These are phyloP conservation scores for Baeospora myosura DNA, from an alignment of 1,284 basidiomycete genomes.

Conservation along the genomic window DNA sequence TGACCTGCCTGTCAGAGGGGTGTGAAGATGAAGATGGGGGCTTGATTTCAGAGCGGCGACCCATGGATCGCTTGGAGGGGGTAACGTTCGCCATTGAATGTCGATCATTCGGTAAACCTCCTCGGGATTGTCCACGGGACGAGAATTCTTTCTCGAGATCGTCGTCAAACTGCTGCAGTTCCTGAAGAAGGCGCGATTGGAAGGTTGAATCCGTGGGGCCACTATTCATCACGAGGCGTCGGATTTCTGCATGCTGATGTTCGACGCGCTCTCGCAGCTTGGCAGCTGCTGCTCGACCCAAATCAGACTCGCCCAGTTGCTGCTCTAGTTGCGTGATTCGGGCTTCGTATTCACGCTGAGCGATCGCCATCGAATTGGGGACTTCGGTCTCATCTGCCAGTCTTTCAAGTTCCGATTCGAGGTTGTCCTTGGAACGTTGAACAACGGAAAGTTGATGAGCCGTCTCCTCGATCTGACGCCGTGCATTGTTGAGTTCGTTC, in stretches of 20 bases:
- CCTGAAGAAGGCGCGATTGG: slow-evolving; percentile 58
- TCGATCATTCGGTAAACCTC: slow-evolving; percentile 21
- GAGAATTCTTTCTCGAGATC: slow-evolving; percentile 54
- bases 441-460: slow-evolving; percentile 43
- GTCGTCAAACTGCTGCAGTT: slow-evolving; percentile 61
- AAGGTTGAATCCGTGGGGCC: slow-evolving; percentile 56
- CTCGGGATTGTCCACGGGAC: slow-evolving; percentile 21
- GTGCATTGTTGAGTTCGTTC: slow-evolving; percentile 47
- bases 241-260: slow-evolving; percentile 64
- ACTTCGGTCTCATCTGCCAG: slow-evolving; percentile 55
- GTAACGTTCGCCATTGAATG: slow-evolving; percentile 34
- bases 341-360: slow-evolving; percentile 60
- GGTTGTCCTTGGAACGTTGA: slow-evolving; percentile 57
- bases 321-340: slow-evolving; percentile 61
- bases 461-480: slow-evolving; percentile 47
- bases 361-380: slow-evolving; percentile 49
- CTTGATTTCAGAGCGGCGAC: slow-evolving; percentile 14
- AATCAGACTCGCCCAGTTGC: slow-evolving; percentile 52
- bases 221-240: slow-evolving; percentile 52
- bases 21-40: slow-evolving; percentile 31
- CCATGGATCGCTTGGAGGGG: slow-evolving; percentile 35
- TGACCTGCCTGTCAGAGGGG: slow-evolving; percentile 43
- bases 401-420: slow-evolving; percentile 63
- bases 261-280: slow-evolving; percentile 59
- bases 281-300: slow-evolving; percentile 40